Base-by-base conservation (phyloP, 2,329 filamentous ascomycete species). In the Aspergillus spinulosporus region DNA sequence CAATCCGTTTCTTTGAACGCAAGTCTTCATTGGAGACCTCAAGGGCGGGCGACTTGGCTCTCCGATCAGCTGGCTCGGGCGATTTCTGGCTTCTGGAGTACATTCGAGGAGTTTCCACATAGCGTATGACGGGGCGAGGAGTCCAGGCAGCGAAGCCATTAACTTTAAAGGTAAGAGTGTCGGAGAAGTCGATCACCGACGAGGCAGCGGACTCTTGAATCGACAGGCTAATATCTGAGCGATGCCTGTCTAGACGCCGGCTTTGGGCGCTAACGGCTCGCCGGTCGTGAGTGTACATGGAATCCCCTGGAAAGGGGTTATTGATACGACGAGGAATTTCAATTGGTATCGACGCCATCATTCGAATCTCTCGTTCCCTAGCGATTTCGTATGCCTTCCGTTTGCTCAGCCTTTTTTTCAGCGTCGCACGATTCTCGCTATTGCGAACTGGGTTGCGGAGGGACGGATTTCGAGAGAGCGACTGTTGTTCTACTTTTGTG, bases 361-460 rank as follows among this genome's bases (percentile, higher is more conserved):
- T 86, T 69, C 87, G 89, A 68, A 97, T 92, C 74, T 96, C 91
- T 60, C 90, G 90, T 74, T 96, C 92, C 56, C 93, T 84, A 57
- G 88, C 82, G 68, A 85, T 84, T 60, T 95, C 89, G 60, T 88
- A 82, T 64, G 88, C 87, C 66, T 87, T 86, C 65, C 88, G 84
- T 75, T 90, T 95, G 77, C 85, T 92, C 40, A 88, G 88, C 68
- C 86, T 90, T 59, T 87, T 86, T 57, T 86, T 84, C 50, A 84
- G 74, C 31, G 88, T 74, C 26, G 78, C 72, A 4, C 77, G 77
- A 62, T 82, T 80, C 56, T 80, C 80, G 29, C 15, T 46, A 61
- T 80, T 80, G 64, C 84, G 83, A 70, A 87, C 89, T 64, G 79
- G 81, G 59, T 76, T 78, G 59, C 78, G 70, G 58, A 78, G 80